Percentiles rank a stretch among this genome's conserved stretches.
These are phyloP conservation scores for Botryotinia calthae DNA, from an alignment of 2,329 filamentous ascomycete genomes.

Conservation along the genomic window DNA sequence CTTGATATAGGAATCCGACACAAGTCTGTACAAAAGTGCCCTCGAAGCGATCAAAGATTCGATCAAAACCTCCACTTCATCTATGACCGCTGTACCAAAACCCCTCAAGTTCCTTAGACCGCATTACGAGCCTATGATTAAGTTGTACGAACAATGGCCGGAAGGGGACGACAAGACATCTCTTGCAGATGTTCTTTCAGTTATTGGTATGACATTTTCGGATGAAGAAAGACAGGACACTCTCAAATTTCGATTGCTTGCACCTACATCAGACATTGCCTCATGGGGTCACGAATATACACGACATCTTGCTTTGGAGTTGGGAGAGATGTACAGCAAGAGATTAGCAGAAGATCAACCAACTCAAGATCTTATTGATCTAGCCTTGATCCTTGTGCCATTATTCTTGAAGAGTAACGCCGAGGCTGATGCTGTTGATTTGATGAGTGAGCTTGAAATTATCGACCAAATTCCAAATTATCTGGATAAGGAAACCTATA, in stretches of 20 bases:
- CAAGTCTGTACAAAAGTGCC: constrained; percentile 83
- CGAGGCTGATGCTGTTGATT: constrained; percentile 94
- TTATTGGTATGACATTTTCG: constrained; percentile 98
- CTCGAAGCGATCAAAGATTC: constrained; percentile 96
- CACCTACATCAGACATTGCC: constrained; percentile 86
- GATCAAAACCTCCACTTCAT: constrained; percentile 98
- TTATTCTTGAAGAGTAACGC: constrained; percentile 97
- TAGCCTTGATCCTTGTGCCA: constrained; percentile 81
- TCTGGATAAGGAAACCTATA: constrained; percentile 90
- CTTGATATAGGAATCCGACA: constrained; percentile 72
- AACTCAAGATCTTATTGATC: constrained; percentile 78
- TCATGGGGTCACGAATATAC: constrained; percentile 99
- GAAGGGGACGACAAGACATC: constrained; percentile 81
- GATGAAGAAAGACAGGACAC: constrained; percentile 96
- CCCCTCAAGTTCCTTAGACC: constrained; percentile 96
- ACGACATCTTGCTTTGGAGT: constrained; percentile 89
- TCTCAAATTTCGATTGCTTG: constrained; percentile 88
- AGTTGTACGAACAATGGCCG: constrained; percentile 87
- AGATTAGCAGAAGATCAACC: constrained; percentile 81
- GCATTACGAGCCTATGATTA: constrained; percentile 87
- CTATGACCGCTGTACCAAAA: constrained; percentile 98
- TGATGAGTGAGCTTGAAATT: constrained; percentile 96
- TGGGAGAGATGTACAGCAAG: constrained; percentile 90
- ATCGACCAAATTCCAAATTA: constrained; percentile 88
- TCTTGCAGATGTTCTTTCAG: constrained; percentile 91